Evolutionary conservation across 306 rosid species (phyloP).

Genomic region (Begonia fuchsioides): DNA sequence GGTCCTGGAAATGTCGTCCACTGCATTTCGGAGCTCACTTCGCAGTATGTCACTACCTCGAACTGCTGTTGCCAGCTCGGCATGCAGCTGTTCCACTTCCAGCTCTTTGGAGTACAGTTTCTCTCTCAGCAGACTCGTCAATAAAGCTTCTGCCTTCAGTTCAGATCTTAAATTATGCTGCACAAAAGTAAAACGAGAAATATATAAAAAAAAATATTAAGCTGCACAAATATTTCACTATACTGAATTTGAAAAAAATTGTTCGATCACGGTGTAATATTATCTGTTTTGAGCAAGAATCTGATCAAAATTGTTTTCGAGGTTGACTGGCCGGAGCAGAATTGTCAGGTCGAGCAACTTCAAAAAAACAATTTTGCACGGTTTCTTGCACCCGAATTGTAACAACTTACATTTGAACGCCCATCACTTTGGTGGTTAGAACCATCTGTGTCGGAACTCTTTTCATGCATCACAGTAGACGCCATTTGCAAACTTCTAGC

Average conservation of each 20-base stretch:
- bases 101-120: conserved; percentile 74
- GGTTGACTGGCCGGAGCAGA: too few species aligned
- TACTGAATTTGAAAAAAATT: too few species aligned
- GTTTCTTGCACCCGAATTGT: too few species aligned
- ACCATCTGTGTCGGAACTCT: conserved; percentile 26
- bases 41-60: conserved; percentile 79
- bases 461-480: conserved; percentile 54
- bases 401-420: conserved; percentile 36
- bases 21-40: conserved; percentile 66
- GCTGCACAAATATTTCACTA: too few species aligned
- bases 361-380: too few species aligned
- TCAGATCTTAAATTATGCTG: conserved; percentile 50
- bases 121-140: conserved; percentile 68
- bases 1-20: conserved; percentile 51
- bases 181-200: neutral
- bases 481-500: conserved; percentile 71
- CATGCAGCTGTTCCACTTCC: conserved; percentile 77
- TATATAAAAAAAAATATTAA: too few species aligned
- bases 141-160: conserved; percentile 64
- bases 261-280: too few species aligned
- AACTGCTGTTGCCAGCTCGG: conserved; percentile 79
- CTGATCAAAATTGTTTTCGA: too few species aligned
- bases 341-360: too few species aligned
- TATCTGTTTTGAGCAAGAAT: too few species aligned
- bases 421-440: conserved; percentile 31